Base-by-base conservation (phyloP, 129 eudicot species). In the Flaveria linearis region DNA sequence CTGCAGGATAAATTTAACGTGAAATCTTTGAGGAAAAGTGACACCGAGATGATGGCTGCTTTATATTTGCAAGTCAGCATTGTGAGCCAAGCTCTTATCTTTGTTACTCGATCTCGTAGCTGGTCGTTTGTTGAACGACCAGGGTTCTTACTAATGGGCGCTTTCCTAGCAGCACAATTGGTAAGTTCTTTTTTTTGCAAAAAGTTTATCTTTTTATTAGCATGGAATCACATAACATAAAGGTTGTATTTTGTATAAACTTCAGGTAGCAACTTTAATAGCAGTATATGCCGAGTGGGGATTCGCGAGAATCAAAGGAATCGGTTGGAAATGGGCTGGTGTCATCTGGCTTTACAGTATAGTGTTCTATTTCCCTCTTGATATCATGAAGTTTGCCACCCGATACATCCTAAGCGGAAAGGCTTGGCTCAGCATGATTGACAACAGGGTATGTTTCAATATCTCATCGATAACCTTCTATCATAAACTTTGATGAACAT, bases 251-350 rank as follows among this genome's bases (percentile, higher is more conserved):
- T 16, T 1, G 28, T 8, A 73, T 62, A 62, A 4, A 28, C 15
- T 28, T 12, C 73, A 88, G 93, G 52, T 89, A 42, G 97, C 97
- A 43, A 92, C 97, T 0, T 1, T 87, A 14, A 73, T 92, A 36
- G 88, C 96, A 1, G 97, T 89, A 8, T 89, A 92, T 42, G 97
- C 93, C 22, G 62, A 71, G 66, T 92, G 97, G 97, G 76, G 68
- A 18, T 92, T 92, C 53, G 96, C 96, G 1, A 74, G 87, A 43
- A 76, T 92, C 30, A 28, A 72, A 61, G 97, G 97, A 58, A 76
- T 85, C 45, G 96, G 97, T 14, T 92, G 97, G 93, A 89, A 86
- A 68, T 92, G 97, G 97, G 97, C 96, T 3, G 91, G 89, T 43
- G 93, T 78, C 1, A 89, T 92, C 52, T 92, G 97, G 97, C 49